Conservation (phyloP, 2,329 filamentous ascomycete genomes). For the Aspergillus tubingensis region DNA sequence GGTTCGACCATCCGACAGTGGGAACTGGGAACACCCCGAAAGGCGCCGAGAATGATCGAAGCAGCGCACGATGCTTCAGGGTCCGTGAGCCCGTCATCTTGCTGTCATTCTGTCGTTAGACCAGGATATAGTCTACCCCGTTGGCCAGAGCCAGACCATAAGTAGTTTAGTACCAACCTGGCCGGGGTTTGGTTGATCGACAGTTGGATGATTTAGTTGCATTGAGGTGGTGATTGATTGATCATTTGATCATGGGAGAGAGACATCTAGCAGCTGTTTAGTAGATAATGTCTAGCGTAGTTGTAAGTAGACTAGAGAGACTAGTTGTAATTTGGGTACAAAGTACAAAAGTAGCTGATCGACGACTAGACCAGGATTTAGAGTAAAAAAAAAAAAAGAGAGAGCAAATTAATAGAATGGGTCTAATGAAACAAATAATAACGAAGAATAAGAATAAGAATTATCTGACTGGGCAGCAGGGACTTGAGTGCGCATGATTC, state of each 20-base stretch:
- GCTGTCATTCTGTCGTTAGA: slow-evolving; percentile 3
- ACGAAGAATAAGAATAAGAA: too few relatives aligned
- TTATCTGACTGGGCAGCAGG: too few relatives aligned
- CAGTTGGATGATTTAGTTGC: neutral
- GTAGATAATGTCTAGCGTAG: too few relatives aligned
- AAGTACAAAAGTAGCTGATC: too few relatives aligned
- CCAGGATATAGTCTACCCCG: neutral
- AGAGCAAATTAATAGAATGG: too few relatives aligned
- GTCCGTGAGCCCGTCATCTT: slow-evolving; percentile 11
- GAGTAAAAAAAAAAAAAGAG: too few relatives aligned
- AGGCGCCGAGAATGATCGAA: slow-evolving; percentile 8
- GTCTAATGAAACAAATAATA: too few relatives aligned
- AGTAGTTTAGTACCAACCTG: neutral
- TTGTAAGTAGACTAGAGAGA: too few relatives aligned
- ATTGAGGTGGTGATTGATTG: neutral
- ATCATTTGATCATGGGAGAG: neutral
- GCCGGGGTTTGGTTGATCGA: neutral
- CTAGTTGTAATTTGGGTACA: too few relatives aligned
- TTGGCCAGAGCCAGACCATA: neutral
- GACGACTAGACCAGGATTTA: too few relatives aligned
- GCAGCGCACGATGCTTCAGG: slow-evolving; percentile 4
- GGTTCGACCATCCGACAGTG: slow-evolving; percentile 30
- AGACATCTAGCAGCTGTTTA: too few relatives aligned
- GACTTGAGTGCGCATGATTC: too few relatives aligned
- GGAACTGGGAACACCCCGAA: slow-evolving; percentile 16